Evolutionary conservation across 2,329 filamentous ascomycete genomes (phyloP).

Genomic region (Clarireedia monteithiana): DNA sequence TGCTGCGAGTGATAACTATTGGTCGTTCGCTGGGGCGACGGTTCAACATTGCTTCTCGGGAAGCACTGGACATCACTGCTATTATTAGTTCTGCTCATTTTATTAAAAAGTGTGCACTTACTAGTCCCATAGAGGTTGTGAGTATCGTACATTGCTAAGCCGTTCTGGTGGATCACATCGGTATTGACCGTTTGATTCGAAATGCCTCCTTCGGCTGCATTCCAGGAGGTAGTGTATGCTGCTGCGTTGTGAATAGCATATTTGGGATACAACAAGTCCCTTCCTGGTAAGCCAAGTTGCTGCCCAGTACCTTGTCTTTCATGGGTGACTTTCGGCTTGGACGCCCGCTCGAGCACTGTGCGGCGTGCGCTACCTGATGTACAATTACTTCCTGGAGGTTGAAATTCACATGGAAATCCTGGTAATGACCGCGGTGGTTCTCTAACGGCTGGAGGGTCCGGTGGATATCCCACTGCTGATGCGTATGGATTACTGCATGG

Average conservation of each 20-base stretch:
- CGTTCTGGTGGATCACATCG: constrained; percentile 60
- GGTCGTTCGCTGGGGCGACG: constrained; percentile 58
- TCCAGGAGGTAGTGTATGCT: constrained; percentile 38
- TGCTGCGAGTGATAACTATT: constrained; percentile 67
- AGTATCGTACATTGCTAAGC: constrained; percentile 62
- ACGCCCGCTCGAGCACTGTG: constrained; percentile 6
- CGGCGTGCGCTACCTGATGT: constrained; percentile 19
- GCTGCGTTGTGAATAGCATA: constrained; percentile 60
- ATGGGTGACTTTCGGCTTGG: background rate
- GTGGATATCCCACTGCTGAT: constrained; percentile 44
- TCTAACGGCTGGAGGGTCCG: constrained; percentile 54
- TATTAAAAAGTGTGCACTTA: constrained; percentile 23
- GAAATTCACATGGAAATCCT: constrained; percentile 61
- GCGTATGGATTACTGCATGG: constrained; percentile 41
- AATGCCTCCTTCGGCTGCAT: constrained; percentile 37
- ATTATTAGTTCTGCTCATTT: constrained; percentile 11
- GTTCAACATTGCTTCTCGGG: constrained; percentile 56
- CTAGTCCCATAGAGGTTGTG: constrained; percentile 69
- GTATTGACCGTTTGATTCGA: constrained; percentile 57
- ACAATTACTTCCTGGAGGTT: constrained; percentile 43
- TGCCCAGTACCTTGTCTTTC: constrained; percentile 29
- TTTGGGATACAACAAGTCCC: constrained; percentile 55
- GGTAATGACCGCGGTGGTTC: constrained; percentile 56
- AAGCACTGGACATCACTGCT: constrained; percentile 59
- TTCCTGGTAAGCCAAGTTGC: constrained; percentile 50